phyloP scores from a whole-genome alignment of 2,329 filamentous ascomycete species.

The Alternaria infectoria region DNA sequence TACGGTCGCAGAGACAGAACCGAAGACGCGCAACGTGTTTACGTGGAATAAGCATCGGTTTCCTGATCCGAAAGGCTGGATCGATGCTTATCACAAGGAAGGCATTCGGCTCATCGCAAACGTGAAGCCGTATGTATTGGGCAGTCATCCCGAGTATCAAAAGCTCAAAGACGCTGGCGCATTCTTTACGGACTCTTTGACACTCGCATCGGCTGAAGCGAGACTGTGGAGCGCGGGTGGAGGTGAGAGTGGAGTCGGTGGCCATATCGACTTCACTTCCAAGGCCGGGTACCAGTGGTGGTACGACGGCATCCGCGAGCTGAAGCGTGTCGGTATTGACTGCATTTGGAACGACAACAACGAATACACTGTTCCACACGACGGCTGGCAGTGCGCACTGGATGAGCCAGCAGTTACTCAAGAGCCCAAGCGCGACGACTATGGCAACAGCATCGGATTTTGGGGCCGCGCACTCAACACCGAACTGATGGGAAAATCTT shows the following conservation, averaged over 20 bases:
- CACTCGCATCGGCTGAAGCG: constrained; percentile 59
- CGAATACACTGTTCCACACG: constrained; percentile 71
- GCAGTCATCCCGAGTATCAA: constrained; percentile 70
- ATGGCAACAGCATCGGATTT: constrained; percentile 63
- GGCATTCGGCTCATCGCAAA: constrained; percentile 74
- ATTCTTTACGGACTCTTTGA: constrained; percentile 66
- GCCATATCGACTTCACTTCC: constrained; percentile 76
- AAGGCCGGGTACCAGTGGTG: constrained; percentile 72
- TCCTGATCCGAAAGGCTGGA: constrained; percentile 69
- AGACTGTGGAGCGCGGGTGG: constrained; percentile 76
- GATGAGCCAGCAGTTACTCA: constrained; percentile 47
- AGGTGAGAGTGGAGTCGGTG: constrained; percentile 71
- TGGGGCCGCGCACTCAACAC: constrained; percentile 75
- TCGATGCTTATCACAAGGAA: constrained; percentile 65
- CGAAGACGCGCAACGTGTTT: constrained; percentile 74
- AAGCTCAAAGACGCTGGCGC: constrained; percentile 65
- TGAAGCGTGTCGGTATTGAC: constrained; percentile 70
- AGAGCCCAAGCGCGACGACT: constrained; percentile 39
- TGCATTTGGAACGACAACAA: constrained; percentile 84
- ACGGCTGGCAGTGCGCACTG: constrained; percentile 69
- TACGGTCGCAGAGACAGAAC: constrained; percentile 69
- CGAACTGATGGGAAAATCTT: constrained; percentile 73
- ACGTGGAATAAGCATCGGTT: constrained; percentile 76
- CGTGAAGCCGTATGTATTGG: constrained; percentile 74
- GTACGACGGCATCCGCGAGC: constrained; percentile 69